Conservation (phyloP, 2,329 filamentous ascomycete genomes). For the Tolypocladium guangdongense region DNA sequence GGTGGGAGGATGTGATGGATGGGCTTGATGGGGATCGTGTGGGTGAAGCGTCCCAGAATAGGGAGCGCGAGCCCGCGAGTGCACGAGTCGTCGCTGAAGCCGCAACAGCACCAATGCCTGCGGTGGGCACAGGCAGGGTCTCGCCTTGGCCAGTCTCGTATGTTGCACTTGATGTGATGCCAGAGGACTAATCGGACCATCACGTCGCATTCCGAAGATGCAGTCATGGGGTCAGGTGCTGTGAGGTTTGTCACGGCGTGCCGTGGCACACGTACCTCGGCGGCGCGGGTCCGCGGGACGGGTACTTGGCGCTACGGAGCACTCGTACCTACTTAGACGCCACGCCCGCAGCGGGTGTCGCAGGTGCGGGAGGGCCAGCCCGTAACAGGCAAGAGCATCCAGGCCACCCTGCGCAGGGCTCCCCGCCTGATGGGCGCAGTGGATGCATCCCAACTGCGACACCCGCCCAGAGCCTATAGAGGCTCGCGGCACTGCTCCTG, state of each 20-base stretch:
- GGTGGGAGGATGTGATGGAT: too few relatives aligned
- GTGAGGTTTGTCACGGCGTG: neutral
- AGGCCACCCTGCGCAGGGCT: neutral
- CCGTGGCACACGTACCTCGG: neutral
- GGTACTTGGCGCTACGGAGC: conserved; percentile 1
- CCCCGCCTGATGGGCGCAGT: conserved; percentile 9
- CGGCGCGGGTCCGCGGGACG: neutral
- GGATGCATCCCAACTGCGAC: neutral
- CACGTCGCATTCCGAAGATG: conserved; percentile 6
- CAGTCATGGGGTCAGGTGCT: conserved; percentile 5
- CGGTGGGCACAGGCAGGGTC: neutral
- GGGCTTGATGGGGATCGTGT: neutral
- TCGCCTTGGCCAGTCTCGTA: neutral
- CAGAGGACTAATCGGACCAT: conserved; percentile 4
- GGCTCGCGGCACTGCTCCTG: conserved; percentile 7
- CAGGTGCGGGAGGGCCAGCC: conserved; percentile 6
- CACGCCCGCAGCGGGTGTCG: neutral
- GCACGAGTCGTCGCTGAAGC: neutral
- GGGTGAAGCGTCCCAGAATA: neutral
- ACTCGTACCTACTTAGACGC: neutral
- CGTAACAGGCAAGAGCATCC: conserved; percentile 2
- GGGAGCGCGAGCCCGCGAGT: neutral
- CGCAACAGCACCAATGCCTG: neutral
- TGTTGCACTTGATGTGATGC: neutral
- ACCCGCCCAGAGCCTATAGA: conserved; percentile 5